A percentile compares a stretch with the other conserved stretches of the same genome.
phyloP scores from a whole-genome alignment of 2,329 filamentous ascomycete species.

The Pseudogymnoascus sp. region DNA sequence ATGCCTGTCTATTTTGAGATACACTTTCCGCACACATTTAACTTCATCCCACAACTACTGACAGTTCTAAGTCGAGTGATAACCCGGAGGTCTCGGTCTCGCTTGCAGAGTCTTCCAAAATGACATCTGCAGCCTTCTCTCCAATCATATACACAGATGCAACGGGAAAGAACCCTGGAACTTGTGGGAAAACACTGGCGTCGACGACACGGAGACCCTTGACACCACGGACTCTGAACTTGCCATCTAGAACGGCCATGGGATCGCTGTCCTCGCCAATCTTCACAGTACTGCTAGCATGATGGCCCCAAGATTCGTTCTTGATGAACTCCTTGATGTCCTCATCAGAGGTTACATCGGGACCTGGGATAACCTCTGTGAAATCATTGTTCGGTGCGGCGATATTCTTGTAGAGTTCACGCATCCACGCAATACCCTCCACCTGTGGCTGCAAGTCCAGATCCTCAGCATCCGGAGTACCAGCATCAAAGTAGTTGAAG shows the following conservation, averaged over 20 bases:
- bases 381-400: background rate
- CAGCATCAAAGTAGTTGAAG: conserved; percentile 48
- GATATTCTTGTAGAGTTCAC: conserved; percentile 8
- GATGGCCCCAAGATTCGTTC: conserved; percentile 46
- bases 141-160: conserved; percentile 23
- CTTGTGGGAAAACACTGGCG: conserved; percentile 42
- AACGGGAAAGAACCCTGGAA: conserved; percentile 33
- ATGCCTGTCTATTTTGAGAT: background rate
- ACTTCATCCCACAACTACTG: background rate
- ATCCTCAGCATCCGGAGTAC: conserved; percentile 6
- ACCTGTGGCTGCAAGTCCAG: conserved; percentile 10
- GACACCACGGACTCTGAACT: conserved; percentile 44
- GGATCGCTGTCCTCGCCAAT: conserved; percentile 46
- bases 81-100: background rate
- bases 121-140: conserved; percentile 25
- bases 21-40: background rate
- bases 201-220: conserved; percentile 46
- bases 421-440: conserved; percentile 7
- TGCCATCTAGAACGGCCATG: conserved; percentile 43
- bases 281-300: conserved; percentile 44
- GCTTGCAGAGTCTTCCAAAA: conserved; percentile 13
- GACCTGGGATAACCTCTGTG: background rate
- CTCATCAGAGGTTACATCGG: conserved; percentile 32
- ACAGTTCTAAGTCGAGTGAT: background rate
- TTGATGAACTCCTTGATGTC: conserved; percentile 39